phyloP scores from a whole-genome alignment of 192 early-diverging fungal genomes.

The Cetraspora pellucida region DNA sequence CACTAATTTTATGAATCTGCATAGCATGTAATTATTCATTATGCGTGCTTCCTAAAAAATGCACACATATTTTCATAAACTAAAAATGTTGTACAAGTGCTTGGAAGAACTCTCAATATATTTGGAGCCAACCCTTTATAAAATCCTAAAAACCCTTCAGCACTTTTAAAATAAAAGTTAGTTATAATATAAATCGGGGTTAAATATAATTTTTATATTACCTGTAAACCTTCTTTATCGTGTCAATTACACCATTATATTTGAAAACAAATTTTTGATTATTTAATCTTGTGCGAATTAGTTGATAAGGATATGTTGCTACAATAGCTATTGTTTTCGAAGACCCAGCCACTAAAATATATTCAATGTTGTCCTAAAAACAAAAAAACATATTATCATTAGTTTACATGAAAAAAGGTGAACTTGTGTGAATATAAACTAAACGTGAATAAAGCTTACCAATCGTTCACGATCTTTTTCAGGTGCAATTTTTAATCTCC shows the following conservation, averaged over 20 bases:
- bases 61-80: slow-evolving; percentile 83
- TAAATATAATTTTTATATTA: slow-evolving; percentile 27
- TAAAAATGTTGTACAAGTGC: slow-evolving; percentile 94
- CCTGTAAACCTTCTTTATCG: slow-evolving; percentile 66
- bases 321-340: slow-evolving; percentile 89
- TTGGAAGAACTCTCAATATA: slow-evolving; percentile 86
- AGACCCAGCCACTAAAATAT: slow-evolving; percentile 79
- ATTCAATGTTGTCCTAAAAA: slow-evolving; percentile 60
- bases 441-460: not conserved
- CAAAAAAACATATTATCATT: not conserved
- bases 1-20: no score
- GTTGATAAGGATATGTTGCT: slow-evolving; percentile 92
- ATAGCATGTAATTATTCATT: slow-evolving; percentile 17
- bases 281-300: slow-evolving; percentile 85
- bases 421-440: no score
- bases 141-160: slow-evolving; percentile 81
- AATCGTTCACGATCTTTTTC: slow-evolving; percentile 33
- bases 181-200: not conserved
- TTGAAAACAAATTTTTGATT: slow-evolving; percentile 51
- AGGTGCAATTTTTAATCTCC: slow-evolving; percentile 48
- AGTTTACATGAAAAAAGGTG: no score
- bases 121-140: slow-evolving; percentile 93
- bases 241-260: slow-evolving; percentile 75
- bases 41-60: slow-evolving; percentile 61
- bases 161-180: slow-evolving; percentile 33